These are phyloP conservation scores for Pterocarpus santalinus DNA, from an alignment of 306 rosid genomes.

Conservation along the genomic window DNA sequence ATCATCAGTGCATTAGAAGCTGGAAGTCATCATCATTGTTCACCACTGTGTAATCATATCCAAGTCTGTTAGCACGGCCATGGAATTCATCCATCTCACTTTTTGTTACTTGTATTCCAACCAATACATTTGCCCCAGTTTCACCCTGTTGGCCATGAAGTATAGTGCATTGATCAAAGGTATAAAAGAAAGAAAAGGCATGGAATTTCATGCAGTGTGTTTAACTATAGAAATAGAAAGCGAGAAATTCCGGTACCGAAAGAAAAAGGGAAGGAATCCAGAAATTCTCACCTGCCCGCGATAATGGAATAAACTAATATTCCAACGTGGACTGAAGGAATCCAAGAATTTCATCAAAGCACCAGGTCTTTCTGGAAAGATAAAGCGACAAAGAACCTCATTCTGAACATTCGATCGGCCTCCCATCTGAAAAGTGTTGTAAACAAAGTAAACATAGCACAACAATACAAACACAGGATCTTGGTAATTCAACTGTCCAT, in stretches of 20 bases:
- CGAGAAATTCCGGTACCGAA: constrained; percentile 3
- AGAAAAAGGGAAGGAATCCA: neutral
- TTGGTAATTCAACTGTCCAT: neutral
- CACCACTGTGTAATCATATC: constrained; percentile 77
- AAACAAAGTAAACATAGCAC: constrained; percentile 42
- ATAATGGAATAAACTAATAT: constrained; percentile 89
- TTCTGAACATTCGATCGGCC: constrained; percentile 68
- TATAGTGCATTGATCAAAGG: constrained; percentile 23
- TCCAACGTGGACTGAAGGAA: constrained; percentile 91
- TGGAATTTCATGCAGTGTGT: constrained; percentile 10
- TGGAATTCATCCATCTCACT: constrained; percentile 75
- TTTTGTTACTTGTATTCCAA: constrained; percentile 77
- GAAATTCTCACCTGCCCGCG: constrained; percentile 70
- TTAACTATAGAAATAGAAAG: constrained; percentile 14
- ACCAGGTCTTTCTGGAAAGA: constrained; percentile 96
- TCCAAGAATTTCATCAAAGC: constrained; percentile 89
- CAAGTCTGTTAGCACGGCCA: constrained; percentile 60
- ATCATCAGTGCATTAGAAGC: constrained; percentile 76
- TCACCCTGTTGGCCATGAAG: constrained; percentile 69
- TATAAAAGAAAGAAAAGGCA: neutral
- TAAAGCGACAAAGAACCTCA: constrained; percentile 87
- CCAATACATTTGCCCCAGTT: constrained; percentile 84
- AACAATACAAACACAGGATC: constrained; percentile 1
- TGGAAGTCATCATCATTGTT: constrained; percentile 63
- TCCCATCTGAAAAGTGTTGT: constrained; percentile 76